phyloP scores from a whole-genome alignment of 805 yeast species.

The Nakazawaea pomicola region DNA sequence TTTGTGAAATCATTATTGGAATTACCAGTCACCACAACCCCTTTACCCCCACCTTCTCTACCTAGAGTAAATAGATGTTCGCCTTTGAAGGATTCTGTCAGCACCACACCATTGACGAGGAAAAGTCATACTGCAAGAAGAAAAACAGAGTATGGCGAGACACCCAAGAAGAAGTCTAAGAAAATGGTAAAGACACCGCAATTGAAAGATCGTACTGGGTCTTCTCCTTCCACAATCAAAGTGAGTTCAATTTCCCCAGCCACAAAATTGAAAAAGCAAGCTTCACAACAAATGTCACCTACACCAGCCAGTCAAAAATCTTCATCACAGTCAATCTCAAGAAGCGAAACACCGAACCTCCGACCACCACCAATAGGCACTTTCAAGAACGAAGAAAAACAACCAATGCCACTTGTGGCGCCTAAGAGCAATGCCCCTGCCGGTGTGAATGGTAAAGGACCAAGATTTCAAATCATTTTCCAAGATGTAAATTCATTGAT shows the following conservation, averaged over 20 bases:
- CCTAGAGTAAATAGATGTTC: conserved; percentile 5
- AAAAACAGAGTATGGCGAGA: conserved; percentile 5
- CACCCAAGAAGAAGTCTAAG: conserved; percentile 8
- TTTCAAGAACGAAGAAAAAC: conserved; percentile 13
- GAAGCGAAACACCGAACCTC: neutral
- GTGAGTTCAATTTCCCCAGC: conserved; percentile 10
- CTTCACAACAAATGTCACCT: conserved; percentile 7
- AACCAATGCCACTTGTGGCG: neutral
- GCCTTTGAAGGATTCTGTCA: conserved; percentile 8
- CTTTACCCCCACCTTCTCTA: conserved; percentile 5
- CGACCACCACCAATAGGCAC: conserved; percentile 14
- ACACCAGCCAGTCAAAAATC: conserved; percentile 8
- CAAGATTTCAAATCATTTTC: conserved; percentile 13
- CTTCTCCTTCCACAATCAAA: conserved; percentile 13
- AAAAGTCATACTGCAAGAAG: conserved; percentile 1
- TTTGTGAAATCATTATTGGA: conserved; percentile 12
- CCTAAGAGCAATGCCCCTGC: neutral
- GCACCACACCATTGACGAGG: conserved; percentile 4
- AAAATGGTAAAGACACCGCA: neutral
- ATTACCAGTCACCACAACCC: conserved; percentile 9
- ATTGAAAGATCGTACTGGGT: neutral
- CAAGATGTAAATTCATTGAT: conserved; percentile 14
- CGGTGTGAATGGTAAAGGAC: too few relatives aligned
- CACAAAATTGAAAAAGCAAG: conserved; percentile 8
- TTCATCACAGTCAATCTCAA: neutral